Evolutionary conservation across 345 rosid species (phyloP).

Genomic region (Citrus trifoliata): DNA sequence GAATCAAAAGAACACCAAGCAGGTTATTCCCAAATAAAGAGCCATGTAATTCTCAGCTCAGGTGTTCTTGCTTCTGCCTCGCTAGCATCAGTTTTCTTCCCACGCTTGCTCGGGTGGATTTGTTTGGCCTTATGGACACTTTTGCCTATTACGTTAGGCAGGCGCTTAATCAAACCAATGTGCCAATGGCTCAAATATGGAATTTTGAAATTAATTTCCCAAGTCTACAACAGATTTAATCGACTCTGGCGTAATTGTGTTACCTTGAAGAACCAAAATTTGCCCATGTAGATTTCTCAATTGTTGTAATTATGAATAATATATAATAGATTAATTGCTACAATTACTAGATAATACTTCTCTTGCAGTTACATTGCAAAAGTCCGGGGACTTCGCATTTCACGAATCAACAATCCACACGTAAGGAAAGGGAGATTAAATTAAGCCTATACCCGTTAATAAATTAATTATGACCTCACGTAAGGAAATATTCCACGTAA

Average conservation of each 20-base stretch:
- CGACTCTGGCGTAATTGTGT: not conserved
- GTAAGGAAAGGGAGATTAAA: too few species aligned
- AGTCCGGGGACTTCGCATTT: too few species aligned
- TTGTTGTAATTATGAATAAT: too few species aligned
- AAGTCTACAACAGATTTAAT: not conserved
- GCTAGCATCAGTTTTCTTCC: constrained; percentile 3
- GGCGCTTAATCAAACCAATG: not conserved
- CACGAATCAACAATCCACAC: too few species aligned
- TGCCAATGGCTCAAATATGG: not conserved
- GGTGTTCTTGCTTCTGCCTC: not conserved
- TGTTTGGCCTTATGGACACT: not conserved
- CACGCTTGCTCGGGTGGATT: not conserved
- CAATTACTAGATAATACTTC: too few species aligned
- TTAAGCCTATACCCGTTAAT: too few species aligned
- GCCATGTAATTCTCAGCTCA: not conserved
- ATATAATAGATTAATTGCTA: too few species aligned
- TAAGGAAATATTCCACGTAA: too few species aligned
- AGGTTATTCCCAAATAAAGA: not conserved
- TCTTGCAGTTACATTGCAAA: too few species aligned
- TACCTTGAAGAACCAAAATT: not conserved
- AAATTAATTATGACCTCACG: too few species aligned
- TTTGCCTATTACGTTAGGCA: not conserved
- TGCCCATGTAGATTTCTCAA: not conserved
- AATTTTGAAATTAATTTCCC: not conserved
- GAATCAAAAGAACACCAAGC: not conserved